phyloP scores from a whole-genome alignment of 2,329 filamentous ascomycete genomes.

The Neopestalotiopsis clavispora region DNA sequence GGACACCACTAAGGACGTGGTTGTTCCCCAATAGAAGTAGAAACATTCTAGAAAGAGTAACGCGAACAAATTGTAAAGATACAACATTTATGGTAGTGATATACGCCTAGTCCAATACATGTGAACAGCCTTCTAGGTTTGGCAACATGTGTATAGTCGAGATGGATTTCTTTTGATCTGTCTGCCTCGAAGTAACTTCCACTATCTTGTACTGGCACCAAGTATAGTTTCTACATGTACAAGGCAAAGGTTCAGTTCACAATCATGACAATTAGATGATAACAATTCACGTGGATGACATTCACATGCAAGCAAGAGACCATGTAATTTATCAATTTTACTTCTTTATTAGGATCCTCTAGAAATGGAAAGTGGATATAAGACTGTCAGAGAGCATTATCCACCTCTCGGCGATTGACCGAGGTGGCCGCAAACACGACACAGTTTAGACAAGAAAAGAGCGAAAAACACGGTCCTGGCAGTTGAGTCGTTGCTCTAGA shows the following conservation, averaged over 20 bases:
- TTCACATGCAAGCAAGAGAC: background rate
- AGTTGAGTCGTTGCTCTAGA: conserved; percentile 25
- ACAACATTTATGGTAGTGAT: background rate
- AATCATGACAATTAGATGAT: no score
- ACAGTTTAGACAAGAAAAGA: conserved; percentile 41
- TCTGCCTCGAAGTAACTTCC: no score
- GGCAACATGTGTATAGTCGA: no score
- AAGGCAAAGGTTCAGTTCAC: no score
- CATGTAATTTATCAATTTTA: conserved; percentile 15
- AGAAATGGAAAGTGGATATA: conserved; percentile 22
- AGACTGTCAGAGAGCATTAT: conserved; percentile 20
- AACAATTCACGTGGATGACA: background rate
- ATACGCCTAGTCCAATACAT: no score
- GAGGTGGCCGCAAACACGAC: conserved; percentile 34
- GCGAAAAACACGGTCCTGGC: conserved; percentile 6
- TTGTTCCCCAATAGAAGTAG: conserved; percentile 17
- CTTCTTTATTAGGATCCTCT: conserved; percentile 22
- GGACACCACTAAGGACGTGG: conserved; percentile 33
- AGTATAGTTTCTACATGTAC: no score
- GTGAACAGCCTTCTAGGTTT: no score
- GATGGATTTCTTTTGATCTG: no score
- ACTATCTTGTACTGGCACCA: no score
- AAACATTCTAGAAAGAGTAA: background rate
- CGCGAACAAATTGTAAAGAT: background rate
- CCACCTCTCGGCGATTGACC: conserved; percentile 27